These are phyloP conservation scores for Exophiala sp. DNA, from an alignment of 2,329 filamentous ascomycete genomes.

Conservation along the genomic window DNA sequence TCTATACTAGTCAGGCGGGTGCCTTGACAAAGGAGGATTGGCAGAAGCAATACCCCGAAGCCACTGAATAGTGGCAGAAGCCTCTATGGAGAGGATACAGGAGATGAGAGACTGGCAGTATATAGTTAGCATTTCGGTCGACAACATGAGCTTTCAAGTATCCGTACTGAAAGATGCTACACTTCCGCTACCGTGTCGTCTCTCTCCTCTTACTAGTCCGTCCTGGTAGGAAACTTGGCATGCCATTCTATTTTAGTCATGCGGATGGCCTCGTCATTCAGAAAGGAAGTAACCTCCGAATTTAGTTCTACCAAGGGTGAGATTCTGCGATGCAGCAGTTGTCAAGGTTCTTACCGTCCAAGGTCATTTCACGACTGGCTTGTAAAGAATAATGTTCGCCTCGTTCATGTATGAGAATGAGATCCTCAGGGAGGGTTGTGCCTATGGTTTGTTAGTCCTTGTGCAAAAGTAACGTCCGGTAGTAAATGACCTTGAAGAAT, in stretches of 20 bases:
- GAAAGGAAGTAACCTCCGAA: not conserved
- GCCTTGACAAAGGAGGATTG: too few species aligned
- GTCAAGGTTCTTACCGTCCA: not conserved
- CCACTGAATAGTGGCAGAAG: too few species aligned
- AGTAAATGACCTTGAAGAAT: not conserved
- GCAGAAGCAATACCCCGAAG: too few species aligned
- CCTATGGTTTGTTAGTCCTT: constrained; percentile 1
- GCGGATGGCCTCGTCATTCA: not conserved
- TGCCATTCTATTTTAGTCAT: constrained; percentile 1
- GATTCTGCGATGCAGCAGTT: not conserved
- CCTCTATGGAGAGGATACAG: too few species aligned
- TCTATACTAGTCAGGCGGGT: too few species aligned
- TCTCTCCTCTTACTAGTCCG: constrained; percentile 1
- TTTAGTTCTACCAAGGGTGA: not conserved
- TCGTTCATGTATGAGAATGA: not conserved
- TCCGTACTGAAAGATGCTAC: not conserved
- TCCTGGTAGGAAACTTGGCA: not conserved
- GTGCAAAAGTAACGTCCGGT: not conserved
- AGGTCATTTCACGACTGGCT: not conserved
- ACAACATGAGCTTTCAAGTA: too few species aligned
- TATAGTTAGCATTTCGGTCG: too few species aligned
- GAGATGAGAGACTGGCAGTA: too few species aligned
- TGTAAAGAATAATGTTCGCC: constrained; percentile 1
- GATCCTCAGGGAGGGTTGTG: constrained; percentile 1
- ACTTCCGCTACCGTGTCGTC: not conserved